Conservation (phyloP, 1,284 basidiomycete genomes). For the Meira miltonrushii region DNA sequence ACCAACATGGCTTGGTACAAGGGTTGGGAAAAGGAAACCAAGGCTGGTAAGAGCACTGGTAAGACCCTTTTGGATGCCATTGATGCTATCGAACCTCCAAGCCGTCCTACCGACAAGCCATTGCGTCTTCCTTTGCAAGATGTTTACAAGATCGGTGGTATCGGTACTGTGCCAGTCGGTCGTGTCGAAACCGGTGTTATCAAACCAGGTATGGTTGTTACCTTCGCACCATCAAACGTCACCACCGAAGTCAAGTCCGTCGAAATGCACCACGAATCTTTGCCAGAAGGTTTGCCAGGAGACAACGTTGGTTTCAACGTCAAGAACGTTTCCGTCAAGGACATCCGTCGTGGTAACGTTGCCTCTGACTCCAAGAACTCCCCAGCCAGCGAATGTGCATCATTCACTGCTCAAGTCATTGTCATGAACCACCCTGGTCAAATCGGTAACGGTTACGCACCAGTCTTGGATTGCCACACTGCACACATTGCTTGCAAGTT, state of each 20-base stretch:
- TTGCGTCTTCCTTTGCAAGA: slow-evolving; percentile 99
- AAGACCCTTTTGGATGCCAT: slow-evolving; percentile 99
- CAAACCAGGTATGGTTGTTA: slow-evolving; percentile 96
- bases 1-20: slow-evolving; percentile 98
- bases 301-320: slow-evolving; percentile 91
- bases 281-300: slow-evolving; percentile 88
- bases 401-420: slow-evolving; percentile 99
- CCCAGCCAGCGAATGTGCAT: slow-evolving; percentile 97
- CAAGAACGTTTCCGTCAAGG: slow-evolving; percentile 99
- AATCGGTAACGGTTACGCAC: slow-evolving; percentile 94
- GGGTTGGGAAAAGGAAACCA: slow-evolving; percentile 69
- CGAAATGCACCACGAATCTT: slow-evolving; percentile 99
- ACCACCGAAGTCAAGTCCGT: slow-evolving; percentile 99
- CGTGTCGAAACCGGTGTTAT: slow-evolving; percentile 99
- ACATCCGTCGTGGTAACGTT: slow-evolving; percentile 99
- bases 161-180: slow-evolving; percentile 98
- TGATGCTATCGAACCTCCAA: slow-evolving; percentile 96
- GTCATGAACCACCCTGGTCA: slow-evolving; percentile 99
- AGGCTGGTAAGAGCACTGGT: slow-evolving; percentile 85
- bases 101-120: slow-evolving; percentile 96
- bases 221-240: slow-evolving; percentile 92
- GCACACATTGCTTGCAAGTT: slow-evolving; percentile 99
- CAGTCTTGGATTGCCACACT: slow-evolving; percentile 99
- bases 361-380: slow-evolving; percentile 99
- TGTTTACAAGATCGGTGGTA: slow-evolving; percentile 99